Conservation (phyloP, 164 flowering plant genomes). For the Annona cherimola region DNA sequence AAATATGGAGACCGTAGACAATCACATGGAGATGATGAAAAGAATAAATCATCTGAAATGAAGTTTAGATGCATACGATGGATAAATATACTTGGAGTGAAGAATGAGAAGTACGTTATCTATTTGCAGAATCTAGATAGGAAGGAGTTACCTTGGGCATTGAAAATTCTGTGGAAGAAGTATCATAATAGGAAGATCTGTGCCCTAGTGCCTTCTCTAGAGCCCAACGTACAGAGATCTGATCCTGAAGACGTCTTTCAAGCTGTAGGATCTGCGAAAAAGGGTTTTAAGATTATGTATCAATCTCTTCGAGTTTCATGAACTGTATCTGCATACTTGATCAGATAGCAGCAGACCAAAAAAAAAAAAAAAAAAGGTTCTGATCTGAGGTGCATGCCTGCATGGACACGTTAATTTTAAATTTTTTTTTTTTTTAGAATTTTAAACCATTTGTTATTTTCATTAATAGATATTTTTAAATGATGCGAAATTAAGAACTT, state of each 20-base stretch:
- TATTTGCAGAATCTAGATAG: background rate
- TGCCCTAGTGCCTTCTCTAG: constrained; percentile 56
- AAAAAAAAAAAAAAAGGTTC: too few relatives aligned
- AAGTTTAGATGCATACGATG: background rate
- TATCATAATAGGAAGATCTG: constrained; percentile 27
- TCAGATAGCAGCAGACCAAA: too few relatives aligned
- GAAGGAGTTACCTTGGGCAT: constrained; percentile 48
- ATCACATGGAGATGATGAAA: too few relatives aligned
- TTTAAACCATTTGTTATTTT: too few relatives aligned
- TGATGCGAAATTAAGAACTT: too few relatives aligned
- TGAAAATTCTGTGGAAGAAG: constrained; percentile 23
- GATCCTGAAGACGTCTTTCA: constrained; percentile 52
- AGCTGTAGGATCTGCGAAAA: constrained; percentile 54
- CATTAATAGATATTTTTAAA: too few relatives aligned
- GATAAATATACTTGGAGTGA: background rate
- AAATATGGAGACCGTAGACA: too few relatives aligned
- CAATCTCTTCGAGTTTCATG: background rate
- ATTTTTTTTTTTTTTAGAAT: too few relatives aligned
- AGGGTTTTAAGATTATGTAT: too few relatives aligned
- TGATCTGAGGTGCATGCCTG: too few relatives aligned
- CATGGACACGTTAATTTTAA: too few relatives aligned
- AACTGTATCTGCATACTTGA: background rate
- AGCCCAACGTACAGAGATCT: constrained; percentile 38
- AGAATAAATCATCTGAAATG: background rate
- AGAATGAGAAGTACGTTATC: background rate